Base-by-base conservation (phyloP, 2,329 filamentous ascomycete genomes). In the Trichoderma guizhouense region DNA sequence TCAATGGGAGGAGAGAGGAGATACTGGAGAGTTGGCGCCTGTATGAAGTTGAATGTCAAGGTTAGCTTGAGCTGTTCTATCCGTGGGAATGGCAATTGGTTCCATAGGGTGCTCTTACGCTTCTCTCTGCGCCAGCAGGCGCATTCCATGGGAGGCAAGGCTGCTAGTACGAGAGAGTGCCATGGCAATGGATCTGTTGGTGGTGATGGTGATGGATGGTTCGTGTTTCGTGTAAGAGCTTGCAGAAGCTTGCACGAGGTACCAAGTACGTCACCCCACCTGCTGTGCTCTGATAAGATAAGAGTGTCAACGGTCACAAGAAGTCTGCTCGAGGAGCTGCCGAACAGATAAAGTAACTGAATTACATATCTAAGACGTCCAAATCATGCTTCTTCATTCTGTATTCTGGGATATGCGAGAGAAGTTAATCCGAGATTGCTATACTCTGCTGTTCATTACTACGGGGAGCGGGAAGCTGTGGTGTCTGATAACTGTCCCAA, bases 81-180 rank as follows among this genome's bases (percentile, higher is more conserved):
- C 2, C 8, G 28, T 21, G 24, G 6, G 9, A 14, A 26, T 28
- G 21, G 51, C 39, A 39, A 55, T 63, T 70, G 60, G 47, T 34
- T 14, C 3, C 1, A 51, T 3, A 39, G 5, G 21, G 7, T 28
- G 60, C 0, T 34, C 69, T 28, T 76, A 79, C 78, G 72, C 66
- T 74, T 79, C 76, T 28, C 71, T 64, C 39, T 76, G 74, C 32
- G 74, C 75, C 30, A 78, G 24, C 12, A 78, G 73, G 55, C 76
- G 76, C 58, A 78, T 24, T 7, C 75, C 75, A 58, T 68, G 74
- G 70, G 71, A 73, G 12, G 73, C 71, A 55, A 76, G 65, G 15
- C 53, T 57, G 8, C 64, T 28, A n/a, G 55, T 36, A 28, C 62
- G 72, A 39, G 61, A 32, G 24, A 60, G 47, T 5, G 71, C 60